A percentile compares a stretch with the other conserved stretches of the same genome.
Conservation (phyloP, 257 asterid genomes). For the Nicotiana benthamiana region DNA sequence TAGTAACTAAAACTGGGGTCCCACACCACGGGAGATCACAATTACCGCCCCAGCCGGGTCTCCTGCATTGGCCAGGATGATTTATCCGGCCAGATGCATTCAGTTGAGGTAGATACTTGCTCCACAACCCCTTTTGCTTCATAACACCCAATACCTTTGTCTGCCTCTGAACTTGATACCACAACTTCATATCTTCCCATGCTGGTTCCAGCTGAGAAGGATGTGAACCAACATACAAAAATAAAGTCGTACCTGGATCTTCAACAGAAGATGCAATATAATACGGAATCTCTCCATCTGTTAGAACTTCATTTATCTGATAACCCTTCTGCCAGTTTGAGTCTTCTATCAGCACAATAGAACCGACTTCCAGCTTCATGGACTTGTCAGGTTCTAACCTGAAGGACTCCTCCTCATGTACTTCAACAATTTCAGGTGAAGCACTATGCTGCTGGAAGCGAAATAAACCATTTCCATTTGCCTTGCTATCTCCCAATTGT, state of each 20-base stretch:
- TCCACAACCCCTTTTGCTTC: slow-evolving; percentile 79
- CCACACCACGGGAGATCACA: slow-evolving; percentile 88
- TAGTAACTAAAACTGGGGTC: slow-evolving; percentile 65
- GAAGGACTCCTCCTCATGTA: slow-evolving; percentile 65
- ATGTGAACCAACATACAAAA: slow-evolving; percentile 77
- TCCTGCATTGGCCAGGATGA: slow-evolving; percentile 72
- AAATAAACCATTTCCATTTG: slow-evolving; percentile 58
- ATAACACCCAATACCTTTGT: slow-evolving; percentile 70
- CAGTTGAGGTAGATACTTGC: slow-evolving; percentile 73
- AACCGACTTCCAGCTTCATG: slow-evolving; percentile 65
- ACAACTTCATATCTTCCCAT: slow-evolving; percentile 87
- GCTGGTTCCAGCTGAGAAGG: slow-evolving; percentile 95
- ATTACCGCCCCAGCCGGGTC: slow-evolving; percentile 49
- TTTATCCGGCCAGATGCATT: slow-evolving; percentile 72
- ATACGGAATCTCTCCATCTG: slow-evolving; percentile 60
- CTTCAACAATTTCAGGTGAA: slow-evolving; percentile 93
- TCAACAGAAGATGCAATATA: slow-evolving; percentile 60
- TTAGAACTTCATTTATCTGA: slow-evolving; percentile 48
- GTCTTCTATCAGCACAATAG: slow-evolving; percentile 66
- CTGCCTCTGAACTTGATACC: slow-evolving; percentile 99
- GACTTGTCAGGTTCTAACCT: slow-evolving; percentile 45
- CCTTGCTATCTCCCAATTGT: slow-evolving; percentile 54
- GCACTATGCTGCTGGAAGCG: slow-evolving; percentile 63
- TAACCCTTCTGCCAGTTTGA: slow-evolving; percentile 57
- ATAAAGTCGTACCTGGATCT: slow-evolving; percentile 43